Conservation (phyloP, 2,329 filamentous ascomycete genomes). For the Aureobasidium sp. region DNA sequence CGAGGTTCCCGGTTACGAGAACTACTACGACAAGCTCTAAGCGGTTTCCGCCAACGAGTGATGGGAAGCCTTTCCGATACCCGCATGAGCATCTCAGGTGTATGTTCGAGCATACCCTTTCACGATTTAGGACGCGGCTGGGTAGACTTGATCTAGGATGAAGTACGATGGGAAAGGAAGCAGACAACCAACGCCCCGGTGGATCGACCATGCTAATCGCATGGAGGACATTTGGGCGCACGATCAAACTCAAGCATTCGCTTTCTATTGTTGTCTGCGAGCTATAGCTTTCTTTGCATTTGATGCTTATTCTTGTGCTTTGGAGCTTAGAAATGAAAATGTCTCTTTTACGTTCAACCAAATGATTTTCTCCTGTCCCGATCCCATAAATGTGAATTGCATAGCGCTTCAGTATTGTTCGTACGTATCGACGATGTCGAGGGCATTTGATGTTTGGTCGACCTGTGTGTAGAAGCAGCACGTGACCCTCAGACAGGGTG, state of each 20-base stretch:
- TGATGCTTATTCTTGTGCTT: neutral
- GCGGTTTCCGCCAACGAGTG: constrained; percentile 21
- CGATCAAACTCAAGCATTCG: constrained; percentile 1
- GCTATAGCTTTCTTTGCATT: constrained; percentile 10
- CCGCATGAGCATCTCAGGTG: constrained; percentile 13
- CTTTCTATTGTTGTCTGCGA: constrained; percentile 5
- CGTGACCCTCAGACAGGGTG: no score
- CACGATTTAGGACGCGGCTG: constrained; percentile 9
- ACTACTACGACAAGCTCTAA: constrained; percentile 99
- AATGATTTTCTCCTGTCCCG: neutral
- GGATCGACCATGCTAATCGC: constrained; percentile 11
- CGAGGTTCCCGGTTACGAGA: constrained; percentile 84
- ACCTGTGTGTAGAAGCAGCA: no score
- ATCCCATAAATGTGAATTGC: no score
- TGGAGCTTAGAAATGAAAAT: constrained; percentile 11
- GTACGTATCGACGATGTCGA: no score
- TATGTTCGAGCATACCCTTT: constrained; percentile 10
- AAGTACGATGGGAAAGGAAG: neutral
- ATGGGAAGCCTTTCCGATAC: constrained; percentile 11
- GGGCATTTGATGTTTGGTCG: no score
- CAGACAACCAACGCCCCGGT: neutral
- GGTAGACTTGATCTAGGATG: constrained; percentile 14
- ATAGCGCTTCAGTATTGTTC: no score
- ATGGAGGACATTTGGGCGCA: neutral
- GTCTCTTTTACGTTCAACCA: constrained; percentile 8